Evolutionary conservation across 2,329 filamentous ascomycete genomes (phyloP).

Genomic region (Aureobasidium vineae): DNA sequence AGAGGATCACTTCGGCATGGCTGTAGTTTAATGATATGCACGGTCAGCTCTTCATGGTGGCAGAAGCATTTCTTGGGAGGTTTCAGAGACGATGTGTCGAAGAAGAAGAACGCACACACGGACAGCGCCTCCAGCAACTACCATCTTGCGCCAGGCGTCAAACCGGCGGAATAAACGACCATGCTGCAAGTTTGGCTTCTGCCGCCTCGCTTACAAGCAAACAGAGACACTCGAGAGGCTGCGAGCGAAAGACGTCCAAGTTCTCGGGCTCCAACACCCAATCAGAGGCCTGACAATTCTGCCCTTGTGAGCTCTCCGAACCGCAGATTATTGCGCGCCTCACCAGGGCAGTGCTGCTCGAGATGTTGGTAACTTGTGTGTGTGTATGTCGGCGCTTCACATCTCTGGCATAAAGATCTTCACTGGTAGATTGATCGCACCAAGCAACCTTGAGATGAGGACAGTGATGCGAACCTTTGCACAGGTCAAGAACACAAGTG

Average conservation of each 20-base stretch:
- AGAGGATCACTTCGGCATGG: slow-evolving; percentile 25
- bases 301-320: slow-evolving; percentile 7
- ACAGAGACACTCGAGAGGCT: slow-evolving; percentile 7
- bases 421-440: background rate
- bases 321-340: slow-evolving; percentile 19
- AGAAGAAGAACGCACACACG: slow-evolving; percentile 5
- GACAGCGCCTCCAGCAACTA: slow-evolving; percentile 16
- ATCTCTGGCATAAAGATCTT: slow-evolving; percentile 3
- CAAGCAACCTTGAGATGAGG: background rate
- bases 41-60: slow-evolving; percentile 18
- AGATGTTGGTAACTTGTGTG: background rate
- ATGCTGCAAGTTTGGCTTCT: slow-evolving; percentile 15
- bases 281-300: slow-evolving; percentile 12
- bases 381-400: background rate
- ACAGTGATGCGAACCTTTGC: background rate
- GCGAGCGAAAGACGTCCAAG: slow-evolving; percentile 14
- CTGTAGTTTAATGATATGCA: slow-evolving; percentile 25
- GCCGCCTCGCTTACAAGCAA: slow-evolving; percentile 21
- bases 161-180: slow-evolving; percentile 6
- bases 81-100: slow-evolving; percentile 12
- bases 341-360: slow-evolving; percentile 4
- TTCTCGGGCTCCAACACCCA: slow-evolving; percentile 14
- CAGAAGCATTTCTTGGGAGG: slow-evolving; percentile 16
- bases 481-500: background rate
- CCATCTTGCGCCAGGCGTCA: slow-evolving; percentile 22